Evolutionary conservation across 163 green algal species (phyloP), one percentile per base, ranked within the genome.

Genomic region (Trebouxia gelatinosa): DNA sequence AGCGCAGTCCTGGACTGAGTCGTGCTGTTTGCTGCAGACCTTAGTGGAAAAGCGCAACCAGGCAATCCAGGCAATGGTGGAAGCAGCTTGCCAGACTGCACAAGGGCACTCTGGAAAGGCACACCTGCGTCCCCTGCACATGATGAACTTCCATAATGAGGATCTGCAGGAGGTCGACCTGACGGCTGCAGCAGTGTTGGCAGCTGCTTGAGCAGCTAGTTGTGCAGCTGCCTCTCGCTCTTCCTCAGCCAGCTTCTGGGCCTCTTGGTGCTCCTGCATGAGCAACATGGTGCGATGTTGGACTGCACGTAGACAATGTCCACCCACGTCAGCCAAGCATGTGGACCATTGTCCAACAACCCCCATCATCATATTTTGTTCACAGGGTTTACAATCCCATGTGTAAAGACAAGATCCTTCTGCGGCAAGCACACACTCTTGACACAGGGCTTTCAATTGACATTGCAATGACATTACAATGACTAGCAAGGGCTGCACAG

Each of bases 11-110:
- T n/a, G n/a, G n/a, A n/a, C n/a, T n/a, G n/a, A n/a, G n/a, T n/a
- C n/a, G n/a, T n/a, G n/a, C n/a, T n/a, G n/a, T n/a, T 64, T 64
- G 28, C 28, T 50, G 75, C 28, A 74, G 59, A 54, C 32, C 2
- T 48, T 57, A 40, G 75, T 74, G 26, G 50, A 68, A 28, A 54
- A 71, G 65, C 66, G 77, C 51, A 78, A 72, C 48, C 32, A 61
- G 51, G 54, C n/a, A n/a, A 54, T 77, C 3, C 31, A 51, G 26
- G 34, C 43, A n/a, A 58, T 78, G 34, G 65, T 81, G 2, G 66
- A 81, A 16, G 50, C 37, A 38, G 77, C 75, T 1, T 13, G 31
- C 5, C 29, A 37, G 16, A 43, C 28, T 16, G 39, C 21, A 5
- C 46, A 61, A 40, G 40, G 67, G 28, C n/a, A 43, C 31, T 5